Evolutionary conservation across 2,329 filamentous ascomycete genomes (phyloP).

Genomic region (Sporothrix dimorphospora): DNA sequence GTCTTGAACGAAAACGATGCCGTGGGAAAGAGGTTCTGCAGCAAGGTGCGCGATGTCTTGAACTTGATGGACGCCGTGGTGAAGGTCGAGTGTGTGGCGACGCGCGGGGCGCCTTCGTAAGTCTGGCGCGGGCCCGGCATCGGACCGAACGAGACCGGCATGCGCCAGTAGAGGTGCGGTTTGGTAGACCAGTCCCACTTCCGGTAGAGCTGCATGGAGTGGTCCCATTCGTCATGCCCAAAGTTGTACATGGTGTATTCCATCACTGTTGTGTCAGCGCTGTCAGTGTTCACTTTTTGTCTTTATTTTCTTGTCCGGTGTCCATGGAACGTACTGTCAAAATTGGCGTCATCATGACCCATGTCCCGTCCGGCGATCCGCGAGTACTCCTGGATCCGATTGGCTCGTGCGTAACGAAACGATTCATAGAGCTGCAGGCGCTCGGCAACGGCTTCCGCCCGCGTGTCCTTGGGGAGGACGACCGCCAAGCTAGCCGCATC

Average conservation of each 20-base stretch:
- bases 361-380: conserved; percentile 56
- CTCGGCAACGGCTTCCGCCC: conserved; percentile 52
- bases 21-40: conserved; percentile 53
- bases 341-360: conserved; percentile 40
- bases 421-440: conserved; percentile 63
- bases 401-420: conserved; percentile 56
- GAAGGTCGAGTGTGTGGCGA: conserved; percentile 42
- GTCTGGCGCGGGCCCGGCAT: conserved; percentile 50
- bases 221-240: conserved; percentile 61
- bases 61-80: conserved; percentile 53
- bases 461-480: conserved; percentile 55
- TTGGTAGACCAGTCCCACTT: conserved; percentile 51
- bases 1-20: conserved; percentile 47
- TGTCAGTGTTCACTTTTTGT: conserved; percentile 15
- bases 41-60: conserved; percentile 52
- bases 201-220: conserved; percentile 54
- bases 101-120: conserved; percentile 38
- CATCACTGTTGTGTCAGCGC: conserved; percentile 39
- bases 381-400: conserved; percentile 44
- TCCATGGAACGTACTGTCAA: conserved; percentile 44
- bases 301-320: background rate
- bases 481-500: conserved; percentile 63
- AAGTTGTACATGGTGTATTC: conserved; percentile 56
- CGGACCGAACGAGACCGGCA: conserved; percentile 51
- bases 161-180: conserved; percentile 46